These are phyloP conservation scores for Venturia oleaginea DNA, from an alignment of 2,329 filamentous ascomycete genomes.

Conservation along the genomic window DNA sequence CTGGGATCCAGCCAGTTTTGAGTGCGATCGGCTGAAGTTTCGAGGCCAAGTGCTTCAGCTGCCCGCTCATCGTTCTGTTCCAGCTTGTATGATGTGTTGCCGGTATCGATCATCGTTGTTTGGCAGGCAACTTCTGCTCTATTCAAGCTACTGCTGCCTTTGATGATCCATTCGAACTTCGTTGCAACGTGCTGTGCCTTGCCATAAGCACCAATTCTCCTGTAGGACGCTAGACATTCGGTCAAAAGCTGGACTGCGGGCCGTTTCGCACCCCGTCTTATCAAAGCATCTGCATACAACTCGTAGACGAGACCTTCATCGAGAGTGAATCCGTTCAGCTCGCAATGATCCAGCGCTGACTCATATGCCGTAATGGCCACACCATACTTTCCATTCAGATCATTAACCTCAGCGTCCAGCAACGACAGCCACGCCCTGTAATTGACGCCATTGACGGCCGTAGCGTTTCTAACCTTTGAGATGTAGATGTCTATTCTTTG, in stretches of 20 bases:
- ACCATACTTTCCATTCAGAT: constrained; percentile 47
- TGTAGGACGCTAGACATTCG: constrained; percentile 59
- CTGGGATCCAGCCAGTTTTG: constrained; percentile 37
- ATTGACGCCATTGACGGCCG: constrained; percentile 57
- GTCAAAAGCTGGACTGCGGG: constrained; percentile 60
- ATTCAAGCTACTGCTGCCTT: constrained; percentile 51
- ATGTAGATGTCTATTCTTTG: constrained; percentile 46
- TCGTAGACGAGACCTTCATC: constrained; percentile 68
- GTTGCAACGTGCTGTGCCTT: constrained; percentile 59
- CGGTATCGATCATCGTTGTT: constrained; percentile 53
- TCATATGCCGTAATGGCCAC: constrained; percentile 57
- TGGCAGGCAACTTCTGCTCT: constrained; percentile 58
- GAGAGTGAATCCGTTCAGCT: constrained; percentile 56
- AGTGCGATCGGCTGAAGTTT: constrained; percentile 37
- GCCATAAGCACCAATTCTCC: constrained; percentile 59
- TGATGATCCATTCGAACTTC: constrained; percentile 58
- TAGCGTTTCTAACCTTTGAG: constrained; percentile 55
- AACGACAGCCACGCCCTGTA: constrained; percentile 61
- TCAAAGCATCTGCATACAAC: constrained; percentile 62
- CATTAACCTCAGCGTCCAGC: constrained; percentile 59
- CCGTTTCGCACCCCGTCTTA: constrained; percentile 54
- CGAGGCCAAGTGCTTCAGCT: constrained; percentile 25
- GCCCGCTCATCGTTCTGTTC: constrained; percentile 36
- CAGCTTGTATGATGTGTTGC: constrained; percentile 32
- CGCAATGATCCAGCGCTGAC: constrained; percentile 60